These are phyloP conservation scores for Suillus ampliporus DNA, from an alignment of 768 basidiomycete species.

Conservation along the genomic window DNA sequence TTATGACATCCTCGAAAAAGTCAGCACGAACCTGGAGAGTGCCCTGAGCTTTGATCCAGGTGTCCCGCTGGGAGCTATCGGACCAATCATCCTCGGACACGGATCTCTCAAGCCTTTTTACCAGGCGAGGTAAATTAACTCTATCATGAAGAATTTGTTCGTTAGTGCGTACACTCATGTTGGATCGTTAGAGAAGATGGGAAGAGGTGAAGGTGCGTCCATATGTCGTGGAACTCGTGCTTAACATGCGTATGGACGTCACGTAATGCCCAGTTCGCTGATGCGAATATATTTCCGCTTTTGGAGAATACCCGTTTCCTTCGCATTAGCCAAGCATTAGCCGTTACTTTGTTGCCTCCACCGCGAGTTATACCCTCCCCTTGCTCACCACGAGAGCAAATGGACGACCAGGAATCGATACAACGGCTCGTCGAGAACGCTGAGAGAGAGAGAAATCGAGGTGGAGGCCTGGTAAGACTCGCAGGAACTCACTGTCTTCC, in stretches of 20 bases:
- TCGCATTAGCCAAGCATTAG: no score
- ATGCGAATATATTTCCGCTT: slow-evolving; percentile 34
- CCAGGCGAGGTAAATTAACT: slow-evolving; percentile 68
- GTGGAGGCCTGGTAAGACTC: slow-evolving; percentile 44
- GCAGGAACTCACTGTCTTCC: neutral
- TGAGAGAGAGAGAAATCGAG: slow-evolving; percentile 43
- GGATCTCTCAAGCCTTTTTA: slow-evolving; percentile 64
- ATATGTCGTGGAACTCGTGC: neutral
- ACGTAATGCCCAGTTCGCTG: neutral
- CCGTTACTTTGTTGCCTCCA: no score
- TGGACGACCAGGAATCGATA: slow-evolving; percentile 27
- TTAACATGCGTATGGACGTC: neutral
- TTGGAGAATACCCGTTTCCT: neutral
- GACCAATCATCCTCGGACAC: slow-evolving; percentile 44
- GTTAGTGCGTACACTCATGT: slow-evolving; percentile 32
- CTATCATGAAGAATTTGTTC: slow-evolving; percentile 57
- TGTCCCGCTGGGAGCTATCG: slow-evolving; percentile 31
- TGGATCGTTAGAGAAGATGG: slow-evolving; percentile 14
- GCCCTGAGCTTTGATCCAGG: slow-evolving; percentile 62
- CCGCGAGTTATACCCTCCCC: slow-evolving; percentile 1
- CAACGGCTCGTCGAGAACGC: slow-evolving; percentile 51
- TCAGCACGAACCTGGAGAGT: slow-evolving; percentile 56
- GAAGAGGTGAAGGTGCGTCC: slow-evolving; percentile 6
- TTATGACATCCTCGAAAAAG: neutral
- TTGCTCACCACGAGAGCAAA: neutral